Base-by-base conservation (phyloP, 345 rosid genomes). In the Erucastrum elatum region DNA sequence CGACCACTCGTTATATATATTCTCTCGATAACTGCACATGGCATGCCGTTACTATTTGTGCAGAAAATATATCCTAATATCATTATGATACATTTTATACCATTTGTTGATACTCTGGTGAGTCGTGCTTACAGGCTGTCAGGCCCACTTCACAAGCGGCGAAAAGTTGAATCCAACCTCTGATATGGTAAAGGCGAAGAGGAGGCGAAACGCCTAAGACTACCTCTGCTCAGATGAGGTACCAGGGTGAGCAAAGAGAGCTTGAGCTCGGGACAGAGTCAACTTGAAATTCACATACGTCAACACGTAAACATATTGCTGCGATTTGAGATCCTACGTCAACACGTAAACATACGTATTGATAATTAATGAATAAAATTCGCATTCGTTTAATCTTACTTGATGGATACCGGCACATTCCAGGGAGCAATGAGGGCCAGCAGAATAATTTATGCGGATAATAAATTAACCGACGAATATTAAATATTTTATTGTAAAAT, bases 31-130 rank as follows among this genome's bases (percentile, higher is more conserved):
- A 69, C 39, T 39, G 76, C 81, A 78, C 81, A 71, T 78, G 76
- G 76, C 17, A 31, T 51, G 66, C 39, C 62, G 51, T 53, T 72
- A 72, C 77, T 72, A 66, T 61, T 17, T 60, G 46, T 78, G 68
- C 68, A 72, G 68, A 78, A 77, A 49, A 49, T 72, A 66, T 41
- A 78, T 78, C 68, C 72, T 65, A 78, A 65, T 71, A 58, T 31
- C 67, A 72, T 72, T 66, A 72, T 72, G 77, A 72, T 56, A 27
- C 58, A 49, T 62, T 49, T 44, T 61, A 62, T 68, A 46, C 51
- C 51, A 44, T 13, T 69, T 12, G 53, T 69, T 69, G 69, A 69
- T 46, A 49, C 51, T 44, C 15, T 12, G 5, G n/a, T 3, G 51
- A 44, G 15, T 44, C 51, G 51, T 44, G 51, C 51, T 44, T 44